Percentiles rank a stretch among this genome's conserved stretches.
These are phyloP conservation scores for Oryza nivara DNA, from an alignment of 176 grass and related monocot genomes.

Conservation along the genomic window DNA sequence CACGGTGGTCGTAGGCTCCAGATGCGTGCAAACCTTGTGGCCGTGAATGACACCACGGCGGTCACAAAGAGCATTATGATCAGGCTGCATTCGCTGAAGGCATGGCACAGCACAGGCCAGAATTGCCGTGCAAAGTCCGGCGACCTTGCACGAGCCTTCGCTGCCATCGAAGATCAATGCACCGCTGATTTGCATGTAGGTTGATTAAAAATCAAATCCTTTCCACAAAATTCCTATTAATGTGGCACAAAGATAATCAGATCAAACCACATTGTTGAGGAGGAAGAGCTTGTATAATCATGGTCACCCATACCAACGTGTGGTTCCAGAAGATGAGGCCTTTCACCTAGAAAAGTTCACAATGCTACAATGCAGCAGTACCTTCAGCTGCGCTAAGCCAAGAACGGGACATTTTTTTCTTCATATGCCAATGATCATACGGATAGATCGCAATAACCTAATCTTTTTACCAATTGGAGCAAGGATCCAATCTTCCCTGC, in stretches of 20 bases:
- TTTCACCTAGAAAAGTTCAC: background rate
- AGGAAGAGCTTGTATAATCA: conserved; percentile 1
- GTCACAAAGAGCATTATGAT: conserved; percentile 70
- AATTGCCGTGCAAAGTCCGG: conserved; percentile 44
- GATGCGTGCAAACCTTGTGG: conserved; percentile 63
- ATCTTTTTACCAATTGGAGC: conserved; percentile 1
- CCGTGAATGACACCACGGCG: conserved; percentile 56
- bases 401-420: background rate
- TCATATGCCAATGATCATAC: background rate
- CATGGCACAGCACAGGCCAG: conserved; percentile 61
- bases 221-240: conserved; percentile 19
- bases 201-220: conserved; percentile 24
- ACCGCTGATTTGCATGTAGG: conserved; percentile 45
- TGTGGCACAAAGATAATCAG: conserved; percentile 30
- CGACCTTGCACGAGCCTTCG: conserved; percentile 33
- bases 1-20: conserved; percentile 74
- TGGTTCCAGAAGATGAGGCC: background rate
- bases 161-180: conserved; percentile 48
- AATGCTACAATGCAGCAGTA: conserved; percentile 4
- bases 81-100: conserved; percentile 73
- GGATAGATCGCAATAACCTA: background rate
- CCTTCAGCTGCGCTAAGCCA: conserved; percentile 15
- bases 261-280: conserved; percentile 32
- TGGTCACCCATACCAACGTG: conserved; percentile 22
- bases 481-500: conserved; percentile 33